Conservation (phyloP, 1,284 basidiomycete species). For the Ceratobasidium sp. region DNA sequence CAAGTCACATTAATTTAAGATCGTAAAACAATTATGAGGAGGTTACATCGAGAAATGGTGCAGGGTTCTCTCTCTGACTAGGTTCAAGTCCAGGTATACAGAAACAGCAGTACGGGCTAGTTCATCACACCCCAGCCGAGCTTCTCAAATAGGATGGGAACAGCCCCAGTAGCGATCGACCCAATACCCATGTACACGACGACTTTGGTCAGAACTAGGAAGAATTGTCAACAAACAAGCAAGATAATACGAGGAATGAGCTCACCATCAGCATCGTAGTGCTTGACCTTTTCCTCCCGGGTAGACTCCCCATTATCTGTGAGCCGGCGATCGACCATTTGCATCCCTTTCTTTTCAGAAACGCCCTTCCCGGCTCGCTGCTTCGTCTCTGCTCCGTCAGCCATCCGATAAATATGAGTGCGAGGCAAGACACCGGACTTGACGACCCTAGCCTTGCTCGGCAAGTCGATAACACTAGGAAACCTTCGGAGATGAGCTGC, state of each 20-base stretch:
- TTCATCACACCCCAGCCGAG: slow-evolving; percentile 58
- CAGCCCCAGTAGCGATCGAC: slow-evolving; percentile 67
- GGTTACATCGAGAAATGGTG: slow-evolving; percentile 11
- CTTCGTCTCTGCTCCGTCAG: slow-evolving; percentile 19
- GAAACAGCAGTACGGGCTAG: neutral
- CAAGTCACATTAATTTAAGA: neutral
- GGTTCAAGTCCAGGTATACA: neutral
- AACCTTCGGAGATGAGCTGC: slow-evolving; percentile 69
- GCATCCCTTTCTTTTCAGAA: slow-evolving; percentile 31
- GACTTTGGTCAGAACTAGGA: slow-evolving; percentile 83
- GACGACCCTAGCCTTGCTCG: slow-evolving; percentile 49
- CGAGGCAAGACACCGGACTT: slow-evolving; percentile 42
- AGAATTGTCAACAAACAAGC: neutral
- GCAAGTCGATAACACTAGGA: slow-evolving; percentile 86
- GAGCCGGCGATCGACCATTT: slow-evolving; percentile 41
- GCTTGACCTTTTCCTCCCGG: slow-evolving; percentile 58
- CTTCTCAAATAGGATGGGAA: slow-evolving; percentile 75
- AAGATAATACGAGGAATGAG: slow-evolving; percentile 39
- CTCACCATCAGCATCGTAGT: slow-evolving; percentile 88
- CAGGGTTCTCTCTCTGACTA: neutral
- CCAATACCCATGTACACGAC: slow-evolving; percentile 91
- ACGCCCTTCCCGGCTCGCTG: slow-evolving; percentile 26
- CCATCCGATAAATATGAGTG: slow-evolving; percentile 38
- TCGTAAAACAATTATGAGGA: slow-evolving; percentile 26
- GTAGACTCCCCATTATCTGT: slow-evolving; percentile 50